Evolutionary conservation across 164 flowering plant species (phyloP).

Genomic region (Dillenia suffruticosa): DNA sequence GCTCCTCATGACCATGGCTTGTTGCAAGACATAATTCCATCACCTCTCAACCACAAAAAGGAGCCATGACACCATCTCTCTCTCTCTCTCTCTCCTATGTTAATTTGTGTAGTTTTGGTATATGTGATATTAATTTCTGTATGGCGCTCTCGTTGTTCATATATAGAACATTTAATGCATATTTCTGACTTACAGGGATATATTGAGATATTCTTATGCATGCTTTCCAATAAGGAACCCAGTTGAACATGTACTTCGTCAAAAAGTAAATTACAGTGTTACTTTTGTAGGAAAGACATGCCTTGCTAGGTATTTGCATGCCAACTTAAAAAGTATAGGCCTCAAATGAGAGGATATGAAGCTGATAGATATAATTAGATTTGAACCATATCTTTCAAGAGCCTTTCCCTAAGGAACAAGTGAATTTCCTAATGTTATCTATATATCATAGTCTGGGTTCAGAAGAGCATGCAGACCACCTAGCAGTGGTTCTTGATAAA

Average conservation of each 20-base stretch:
- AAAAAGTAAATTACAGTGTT: constrained; percentile 7
- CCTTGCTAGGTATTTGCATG: constrained; percentile 1
- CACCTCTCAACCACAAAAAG: constrained; percentile 22
- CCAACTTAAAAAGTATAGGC: constrained; percentile 9
- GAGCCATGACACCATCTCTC: constrained; percentile 21
- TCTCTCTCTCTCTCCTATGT: constrained; percentile 2
- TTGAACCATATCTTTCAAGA: neutral
- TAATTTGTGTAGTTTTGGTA: constrained; percentile 2
- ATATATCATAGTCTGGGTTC: no score
- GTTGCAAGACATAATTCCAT: constrained; percentile 45
- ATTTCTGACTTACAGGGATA: constrained; percentile 11
- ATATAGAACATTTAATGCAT: constrained; percentile 9
- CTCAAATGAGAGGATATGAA: constrained; percentile 14
- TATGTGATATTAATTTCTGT: constrained; percentile 7
- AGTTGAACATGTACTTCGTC: neutral
- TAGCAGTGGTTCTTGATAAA: no score
- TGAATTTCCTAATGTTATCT: no score
- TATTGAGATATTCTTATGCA: constrained; percentile 5
- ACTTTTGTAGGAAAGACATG: neutral
- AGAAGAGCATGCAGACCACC: no score
- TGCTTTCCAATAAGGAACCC: constrained; percentile 6
- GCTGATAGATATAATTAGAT: constrained; percentile 3
- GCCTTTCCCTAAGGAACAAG: no score
- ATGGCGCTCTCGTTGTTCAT: constrained; percentile 2
- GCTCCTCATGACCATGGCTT: constrained; percentile 41